Conservation (phyloP, 1,284 basidiomycete species). For the Trichosporon asahii region DNA sequence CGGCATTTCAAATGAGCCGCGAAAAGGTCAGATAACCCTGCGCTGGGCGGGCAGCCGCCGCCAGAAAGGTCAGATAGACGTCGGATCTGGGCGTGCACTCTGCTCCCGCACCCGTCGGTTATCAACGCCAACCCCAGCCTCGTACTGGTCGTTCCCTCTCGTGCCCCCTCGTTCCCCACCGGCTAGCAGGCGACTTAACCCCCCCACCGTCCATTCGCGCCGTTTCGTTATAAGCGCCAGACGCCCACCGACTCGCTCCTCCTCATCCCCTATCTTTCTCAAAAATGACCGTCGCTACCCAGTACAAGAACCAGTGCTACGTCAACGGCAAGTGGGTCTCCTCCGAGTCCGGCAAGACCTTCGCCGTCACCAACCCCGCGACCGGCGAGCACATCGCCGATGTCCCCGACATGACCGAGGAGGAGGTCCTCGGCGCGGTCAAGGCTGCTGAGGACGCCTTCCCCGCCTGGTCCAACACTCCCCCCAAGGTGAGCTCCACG, state of each 20-base stretch:
- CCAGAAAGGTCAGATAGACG: conserved; percentile 4
- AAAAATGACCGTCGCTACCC: conserved; percentile 19
- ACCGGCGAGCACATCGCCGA: conserved; percentile 69
- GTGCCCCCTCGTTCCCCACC: no score
- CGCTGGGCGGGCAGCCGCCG: not conserved
- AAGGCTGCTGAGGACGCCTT: conserved; percentile 69
- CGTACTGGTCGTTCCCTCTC: not conserved
- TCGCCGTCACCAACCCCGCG: conserved; percentile 74
- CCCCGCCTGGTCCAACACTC: conserved; percentile 72
- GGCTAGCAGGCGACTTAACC: not conserved
- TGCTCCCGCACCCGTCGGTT: conserved; percentile 11
- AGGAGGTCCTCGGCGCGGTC: conserved; percentile 74
- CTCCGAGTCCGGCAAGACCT: conserved; percentile 63
- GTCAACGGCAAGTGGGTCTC: conserved; percentile 80
- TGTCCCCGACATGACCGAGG: conserved; percentile 77
- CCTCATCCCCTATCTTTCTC: not conserved
- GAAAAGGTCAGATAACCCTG: not conserved
- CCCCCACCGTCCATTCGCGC: not conserved
- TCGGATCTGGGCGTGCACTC: not conserved
- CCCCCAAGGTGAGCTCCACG: conserved; percentile 39
- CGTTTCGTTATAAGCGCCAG: not conserved
- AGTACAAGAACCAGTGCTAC: conserved; percentile 55
- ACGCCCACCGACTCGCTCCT: not conserved
- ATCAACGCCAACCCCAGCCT: conserved; percentile 16
- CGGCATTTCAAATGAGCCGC: not conserved